Percentiles rank a stretch among this genome's conserved stretches.
Conservation (phyloP, 352 stramenopile species). For the Lagenidium giganteum region DNA sequence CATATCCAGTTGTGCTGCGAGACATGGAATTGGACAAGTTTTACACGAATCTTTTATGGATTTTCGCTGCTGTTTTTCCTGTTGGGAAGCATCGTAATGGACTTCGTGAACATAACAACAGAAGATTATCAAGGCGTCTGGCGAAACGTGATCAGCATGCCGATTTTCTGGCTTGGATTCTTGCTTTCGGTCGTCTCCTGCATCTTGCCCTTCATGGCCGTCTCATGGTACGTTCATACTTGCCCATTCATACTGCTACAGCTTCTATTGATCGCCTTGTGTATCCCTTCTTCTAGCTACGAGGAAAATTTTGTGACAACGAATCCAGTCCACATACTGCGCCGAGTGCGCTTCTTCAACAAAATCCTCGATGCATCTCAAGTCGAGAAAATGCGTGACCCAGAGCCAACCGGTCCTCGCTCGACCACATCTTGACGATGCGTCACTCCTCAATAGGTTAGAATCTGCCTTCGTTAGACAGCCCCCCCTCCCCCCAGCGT, state of each 20-base stretch:
- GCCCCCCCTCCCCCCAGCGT: too few relatives aligned
- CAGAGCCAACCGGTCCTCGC: too few relatives aligned
- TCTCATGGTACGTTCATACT: slow-evolving; percentile 45
- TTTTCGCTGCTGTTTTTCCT: slow-evolving; percentile 51
- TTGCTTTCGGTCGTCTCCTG: slow-evolving; percentile 32
- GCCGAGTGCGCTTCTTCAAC: slow-evolving; percentile 61
- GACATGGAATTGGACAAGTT: slow-evolving; percentile 73
- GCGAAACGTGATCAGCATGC: slow-evolving; percentile 19
- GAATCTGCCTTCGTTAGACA: too few relatives aligned
- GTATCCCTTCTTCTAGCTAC: slow-evolving; percentile 23
- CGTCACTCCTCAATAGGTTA: too few relatives aligned
- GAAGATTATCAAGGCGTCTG: slow-evolving; percentile 50
- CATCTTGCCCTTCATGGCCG: slow-evolving; percentile 55
- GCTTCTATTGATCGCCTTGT: neutral
- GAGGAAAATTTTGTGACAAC: slow-evolving; percentile 70
- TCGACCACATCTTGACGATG: too few relatives aligned
- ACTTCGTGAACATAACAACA: slow-evolving; percentile 39
- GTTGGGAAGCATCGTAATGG: slow-evolving; percentile 42
- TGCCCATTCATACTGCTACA: neutral
- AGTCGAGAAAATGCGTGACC: slow-evolving; percentile 10
- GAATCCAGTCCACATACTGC: slow-evolving; percentile 72
- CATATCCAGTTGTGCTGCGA: slow-evolving; percentile 84
- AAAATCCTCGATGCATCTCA: slow-evolving; percentile 64
- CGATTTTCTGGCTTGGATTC: slow-evolving; percentile 65
- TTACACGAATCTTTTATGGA: slow-evolving; percentile 34